Base-by-base conservation (phyloP, 148 eudicot genomes). In the Limonium bicolor region DNA sequence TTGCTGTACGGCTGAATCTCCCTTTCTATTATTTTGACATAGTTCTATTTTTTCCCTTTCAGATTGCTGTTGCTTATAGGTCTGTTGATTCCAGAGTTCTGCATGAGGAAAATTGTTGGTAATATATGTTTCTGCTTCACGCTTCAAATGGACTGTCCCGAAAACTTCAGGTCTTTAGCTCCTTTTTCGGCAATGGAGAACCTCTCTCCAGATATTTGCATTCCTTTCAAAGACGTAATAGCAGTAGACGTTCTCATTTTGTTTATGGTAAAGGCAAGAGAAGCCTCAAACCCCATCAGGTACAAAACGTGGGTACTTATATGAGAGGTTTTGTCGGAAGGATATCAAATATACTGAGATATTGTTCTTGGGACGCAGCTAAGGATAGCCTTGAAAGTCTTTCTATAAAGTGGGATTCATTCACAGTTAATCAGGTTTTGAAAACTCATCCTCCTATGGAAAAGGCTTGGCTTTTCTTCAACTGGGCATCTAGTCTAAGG, bases 361-460 rank as follows among this genome's bases (percentile, higher is more conserved):
- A 48, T 61, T 58, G 77, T 1, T 66, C 83, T 13, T 85, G 92
- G 95, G 83, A 72, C 26, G 61, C 63, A 24, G 74, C 95, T 46
- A 78, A 71, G 65, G 70, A 69, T 49, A 54, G 72, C 59, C 57
- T 85, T 15, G 54, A 63, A 29, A 50, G 52, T 24, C 51, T 74
- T 15, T 27, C 50, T 4, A 14, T 80, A 25, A 77, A 62, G 65
- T 85, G 95, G 95, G 95, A 85, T 55, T 85, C 95, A 30, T 85
- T 58, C 56, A 85, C 69, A 6, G 68, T 81, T 48, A 85, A 62
- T 56, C 92, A 85, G 70, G 83, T 85, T 28, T 71, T 85, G 39
- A 85, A 85, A 63, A 62, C 92, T 20, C 95, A 85, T 51, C 95
- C 92, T 4, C 95, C 95, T 3, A 72, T 85, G 83, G 86, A 85